Evolutionary conservation across 331 rosid species (phyloP).

Genomic region (Prunus yedoensis): DNA sequence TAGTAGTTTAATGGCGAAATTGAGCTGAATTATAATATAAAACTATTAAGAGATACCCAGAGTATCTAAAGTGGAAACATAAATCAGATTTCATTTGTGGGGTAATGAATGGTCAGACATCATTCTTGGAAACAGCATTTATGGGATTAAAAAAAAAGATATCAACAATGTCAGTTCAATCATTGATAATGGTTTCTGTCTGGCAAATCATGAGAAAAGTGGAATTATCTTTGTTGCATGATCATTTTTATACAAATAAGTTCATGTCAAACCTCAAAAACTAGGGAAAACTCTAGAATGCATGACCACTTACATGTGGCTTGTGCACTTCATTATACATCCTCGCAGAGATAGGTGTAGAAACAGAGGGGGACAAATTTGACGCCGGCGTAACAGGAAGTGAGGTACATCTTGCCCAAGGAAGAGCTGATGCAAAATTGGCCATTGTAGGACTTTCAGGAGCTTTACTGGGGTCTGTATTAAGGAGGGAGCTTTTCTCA

Average conservation of each 20-base stretch:
- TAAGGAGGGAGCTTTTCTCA: conserved; percentile 84
- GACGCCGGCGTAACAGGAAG: conserved; percentile 82
- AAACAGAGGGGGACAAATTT: conserved; percentile 59
- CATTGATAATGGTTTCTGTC: background rate
- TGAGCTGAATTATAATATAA: background rate
- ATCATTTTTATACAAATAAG: background rate
- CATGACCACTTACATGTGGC: conserved; percentile 51
- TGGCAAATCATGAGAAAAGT: background rate
- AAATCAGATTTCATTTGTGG: background rate
- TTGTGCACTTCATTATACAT: conserved; percentile 55
- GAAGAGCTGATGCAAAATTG: conserved; percentile 40
- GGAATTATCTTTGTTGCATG: no score
- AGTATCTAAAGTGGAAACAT: background rate
- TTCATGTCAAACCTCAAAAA: conserved; percentile 17
- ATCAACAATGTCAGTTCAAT: background rate
- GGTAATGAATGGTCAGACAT: background rate
- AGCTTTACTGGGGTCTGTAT: conserved; percentile 48
- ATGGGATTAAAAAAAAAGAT: background rate
- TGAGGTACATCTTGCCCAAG: conserved; percentile 80
- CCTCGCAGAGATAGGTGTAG: conserved; percentile 75
- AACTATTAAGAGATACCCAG: background rate
- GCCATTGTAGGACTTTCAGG: conserved; percentile 55
- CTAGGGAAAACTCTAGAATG: conserved; percentile 15
- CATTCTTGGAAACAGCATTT: background rate
- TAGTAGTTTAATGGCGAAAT: background rate